Evolutionary conservation across 1,284 basidiomycete genomes (phyloP).

Genomic region (Puccinia triticina): DNA sequence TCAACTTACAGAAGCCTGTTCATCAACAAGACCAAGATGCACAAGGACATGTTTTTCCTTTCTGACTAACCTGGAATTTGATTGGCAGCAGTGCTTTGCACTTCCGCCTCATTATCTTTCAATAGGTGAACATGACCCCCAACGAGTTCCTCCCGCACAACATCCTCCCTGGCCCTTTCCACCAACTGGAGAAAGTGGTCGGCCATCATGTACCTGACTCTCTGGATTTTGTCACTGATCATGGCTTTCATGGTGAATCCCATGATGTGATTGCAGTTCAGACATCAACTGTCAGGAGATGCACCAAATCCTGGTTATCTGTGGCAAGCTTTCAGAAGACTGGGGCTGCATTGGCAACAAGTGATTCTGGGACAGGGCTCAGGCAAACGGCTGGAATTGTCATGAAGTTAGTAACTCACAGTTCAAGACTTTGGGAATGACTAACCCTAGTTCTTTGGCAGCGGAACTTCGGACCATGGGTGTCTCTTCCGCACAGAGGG

Average conservation of each 20-base stretch:
- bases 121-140: conserved; percentile 89
- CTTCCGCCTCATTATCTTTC: conserved; percentile 99
- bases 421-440: conserved; percentile 54
- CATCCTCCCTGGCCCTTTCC: conserved; percentile 83
- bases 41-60: background rate
- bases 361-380: conserved; percentile 60
- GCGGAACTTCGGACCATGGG: conserved; percentile 98
- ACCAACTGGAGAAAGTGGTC: conserved; percentile 98
- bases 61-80: conserved; percentile 82
- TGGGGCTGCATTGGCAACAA: conserved; percentile 81
- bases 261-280: conserved; percentile 88
- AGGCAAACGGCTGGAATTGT: conserved; percentile 56
- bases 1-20: conserved; percentile 89
- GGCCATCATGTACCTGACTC: conserved; percentile 98
- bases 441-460: conserved; percentile 90
- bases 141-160: conserved; percentile 92
- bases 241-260: conserved; percentile 79
- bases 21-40: background rate
- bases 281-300: conserved; percentile 92
- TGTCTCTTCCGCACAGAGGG: conserved; percentile 89
- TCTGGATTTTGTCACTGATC: conserved; percentile 95
- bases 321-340: conserved; percentile 91
- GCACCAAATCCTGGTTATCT: conserved; percentile 98
- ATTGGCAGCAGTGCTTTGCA: conserved; percentile 89
- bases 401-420: background rate